Evolutionary conservation across 2,329 filamentous ascomycete genomes (phyloP), one percentile per base, ranked within the genome.

Genomic region (Fusarium fujikuroi): DNA sequence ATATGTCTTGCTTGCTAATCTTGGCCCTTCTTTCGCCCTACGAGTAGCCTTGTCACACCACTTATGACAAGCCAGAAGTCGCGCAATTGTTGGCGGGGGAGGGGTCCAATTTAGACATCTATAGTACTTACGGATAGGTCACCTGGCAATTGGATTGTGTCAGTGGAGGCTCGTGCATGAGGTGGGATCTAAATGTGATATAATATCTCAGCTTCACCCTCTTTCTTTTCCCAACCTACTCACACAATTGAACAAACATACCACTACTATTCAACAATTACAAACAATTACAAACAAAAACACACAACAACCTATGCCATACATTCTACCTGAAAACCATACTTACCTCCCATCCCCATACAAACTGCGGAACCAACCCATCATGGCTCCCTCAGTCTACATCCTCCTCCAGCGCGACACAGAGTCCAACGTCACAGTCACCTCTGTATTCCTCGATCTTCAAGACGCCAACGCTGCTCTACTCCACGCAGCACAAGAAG

Each of bases 401-500:
- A 70, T 82, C 52, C 75, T 83, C 61, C 63, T 83, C 54, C 77
- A 81, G 70, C 75, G 70, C 47, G 80, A 82, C 73, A 69, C 70
- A 32, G 66, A 56, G 53, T 70, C 58, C 36, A 74, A 73, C 14
- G 75, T 77, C 34, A 75, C 73, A 49, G 73, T 83, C 34, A 65
- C 79, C 37, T 80, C 78, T 68, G 79, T 80, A 62, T 83, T 77
- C 64, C 76, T 78, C 30, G 75, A 77, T 32, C 76, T 83, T 12
- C 73, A 78, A 16, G 81, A 83, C 71, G 82, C 82, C 56, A 83
- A 83, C 65, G 73, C 73, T 21, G 78, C 80, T 36, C 82, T 79
- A 43, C 65, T 80, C n/a, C 63, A 72, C 36, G 70, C 79, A 9
- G 81, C 78, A 15, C 58, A 59, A 43, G 78, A 80, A 50, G 76